These are phyloP conservation scores for Saccharomycopsis phalli DNA, from an alignment of 1,139 yeast genomes.

Conservation along the genomic window DNA sequence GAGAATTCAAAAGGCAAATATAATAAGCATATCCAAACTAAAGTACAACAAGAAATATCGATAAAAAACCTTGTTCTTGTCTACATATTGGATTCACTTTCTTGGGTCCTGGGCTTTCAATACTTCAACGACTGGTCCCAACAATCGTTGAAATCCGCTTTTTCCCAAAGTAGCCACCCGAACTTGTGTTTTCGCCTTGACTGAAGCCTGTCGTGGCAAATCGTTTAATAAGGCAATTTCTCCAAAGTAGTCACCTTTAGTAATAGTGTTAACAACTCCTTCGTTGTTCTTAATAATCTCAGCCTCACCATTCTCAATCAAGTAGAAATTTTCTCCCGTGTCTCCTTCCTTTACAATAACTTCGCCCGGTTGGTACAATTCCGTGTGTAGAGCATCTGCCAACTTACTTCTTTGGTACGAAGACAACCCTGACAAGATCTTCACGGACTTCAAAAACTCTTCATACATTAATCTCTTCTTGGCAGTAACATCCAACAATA, in stretches of 20 bases:
- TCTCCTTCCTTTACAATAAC: constrained; percentile 83
- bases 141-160: constrained; percentile 83
- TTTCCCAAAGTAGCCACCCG: constrained; percentile 88
- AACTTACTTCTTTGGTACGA: constrained; percentile 80
- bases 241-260: constrained; percentile 91
- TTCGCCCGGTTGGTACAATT: constrained; percentile 62
- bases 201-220: constrained; percentile 91
- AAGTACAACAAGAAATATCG: not conserved
- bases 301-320: constrained; percentile 83
- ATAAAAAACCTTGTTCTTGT: too few species aligned
- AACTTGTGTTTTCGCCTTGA: constrained; percentile 64
- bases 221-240: constrained; percentile 90
- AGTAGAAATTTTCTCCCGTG: constrained; percentile 81
- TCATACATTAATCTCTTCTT: constrained; percentile 88
- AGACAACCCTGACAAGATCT: constrained; percentile 63
- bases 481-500: constrained; percentile 81
- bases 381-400: constrained; percentile 89
- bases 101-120: constrained; percentile 76
- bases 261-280: constrained; percentile 52
- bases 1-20: not conserved
- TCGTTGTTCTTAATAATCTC: constrained; percentile 52
- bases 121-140: constrained; percentile 87
- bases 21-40: not conserved
- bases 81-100: constrained; percentile 4
- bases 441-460: constrained; percentile 78